phyloP scores from a whole-genome alignment of 176 grass and related monocot genomes.

The Elaeis guineensis region DNA sequence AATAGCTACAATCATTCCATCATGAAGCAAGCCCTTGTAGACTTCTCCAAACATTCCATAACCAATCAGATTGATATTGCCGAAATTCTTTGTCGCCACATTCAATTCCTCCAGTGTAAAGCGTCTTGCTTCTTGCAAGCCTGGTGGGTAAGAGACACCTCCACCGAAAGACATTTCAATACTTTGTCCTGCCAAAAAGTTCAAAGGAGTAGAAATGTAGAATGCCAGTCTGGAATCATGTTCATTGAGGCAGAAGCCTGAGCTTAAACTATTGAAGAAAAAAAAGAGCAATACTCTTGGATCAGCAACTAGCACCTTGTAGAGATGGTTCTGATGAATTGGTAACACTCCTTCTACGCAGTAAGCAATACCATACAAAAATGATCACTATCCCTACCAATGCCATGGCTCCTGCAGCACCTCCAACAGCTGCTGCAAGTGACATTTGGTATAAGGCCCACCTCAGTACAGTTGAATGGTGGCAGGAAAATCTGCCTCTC shows the following conservation, averaged over 20 bases:
- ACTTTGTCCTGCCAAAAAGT: slow-evolving; percentile 15
- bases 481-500: slow-evolving; percentile 7
- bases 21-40: slow-evolving; percentile 80
- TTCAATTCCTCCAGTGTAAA: slow-evolving; percentile 66
- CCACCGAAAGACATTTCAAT: slow-evolving; percentile 18
- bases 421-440: slow-evolving; percentile 72
- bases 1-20: slow-evolving; percentile 80
- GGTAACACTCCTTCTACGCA: slow-evolving; percentile 29
- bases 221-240: background rate
- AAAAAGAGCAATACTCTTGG: background rate
- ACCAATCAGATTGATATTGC: slow-evolving; percentile 56
- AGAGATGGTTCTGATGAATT: slow-evolving; percentile 54
- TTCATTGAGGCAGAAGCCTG: too few relatives aligned
- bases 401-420: slow-evolving; percentile 66
- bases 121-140: slow-evolving; percentile 42
- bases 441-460: slow-evolving; percentile 67
- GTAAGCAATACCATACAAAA: slow-evolving; percentile 34
- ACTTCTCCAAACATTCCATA: slow-evolving; percentile 84
- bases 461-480: slow-evolving; percentile 26
- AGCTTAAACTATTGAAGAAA: too few relatives aligned
- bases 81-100: slow-evolving; percentile 71
- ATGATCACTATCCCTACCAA: slow-evolving; percentile 34
- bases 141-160: slow-evolving; percentile 24
- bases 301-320: slow-evolving; percentile 45
- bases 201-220: background rate